Evolutionary conservation across 805 yeast genomes (phyloP), one percentile per base, ranked within the genome.

Genomic region (Lipomyces spencermartinsiae): DNA sequence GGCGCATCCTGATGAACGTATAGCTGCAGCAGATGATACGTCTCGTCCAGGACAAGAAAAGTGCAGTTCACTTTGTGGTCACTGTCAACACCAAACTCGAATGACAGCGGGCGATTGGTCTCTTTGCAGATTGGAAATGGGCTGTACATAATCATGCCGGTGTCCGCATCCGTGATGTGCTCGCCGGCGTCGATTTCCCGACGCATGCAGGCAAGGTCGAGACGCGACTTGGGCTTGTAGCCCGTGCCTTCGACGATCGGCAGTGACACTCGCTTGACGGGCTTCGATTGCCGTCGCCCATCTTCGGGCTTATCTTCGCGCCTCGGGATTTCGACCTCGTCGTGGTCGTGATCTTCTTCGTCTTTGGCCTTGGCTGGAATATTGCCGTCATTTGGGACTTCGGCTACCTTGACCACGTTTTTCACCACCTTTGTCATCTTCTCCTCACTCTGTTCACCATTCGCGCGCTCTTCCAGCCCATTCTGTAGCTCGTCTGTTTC

Each of bases 1-100:
- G 95, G 95, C 8, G 85, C 87, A 76, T 90, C 95, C 75, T 90
- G 89, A 76, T 90, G 95, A 56, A 90, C 80, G 75, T 90, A 90
- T 59, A 90, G 80, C 78, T 90, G 94, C 77, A 90, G 88, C 67
- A 90, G 76, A 74, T 90, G 95, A 75, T 84, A 90, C 54, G 86
- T 74, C 71, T 87, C 89, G 76, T 90, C 94, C 14, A 84, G 81
- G 60, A 90, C 82, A 5, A 78, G 78, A 33, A 90, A 79, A 1
- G 93, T 86, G 75, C 95, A 90, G 71, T 84, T 83, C 62, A 84
- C 64, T 64, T 84, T 84, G 70, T 83, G 86, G 33, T 77, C 76
- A 1, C 62, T 49, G 68, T 82, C 83, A 6, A 78, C 77, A 1
- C 86, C 87, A 74, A 85, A 90, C 22, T 78, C 77, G 70, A 90